Base-by-base conservation (phyloP, 768 basidiomycete genomes). In the Pleurotus eryngii region DNA sequence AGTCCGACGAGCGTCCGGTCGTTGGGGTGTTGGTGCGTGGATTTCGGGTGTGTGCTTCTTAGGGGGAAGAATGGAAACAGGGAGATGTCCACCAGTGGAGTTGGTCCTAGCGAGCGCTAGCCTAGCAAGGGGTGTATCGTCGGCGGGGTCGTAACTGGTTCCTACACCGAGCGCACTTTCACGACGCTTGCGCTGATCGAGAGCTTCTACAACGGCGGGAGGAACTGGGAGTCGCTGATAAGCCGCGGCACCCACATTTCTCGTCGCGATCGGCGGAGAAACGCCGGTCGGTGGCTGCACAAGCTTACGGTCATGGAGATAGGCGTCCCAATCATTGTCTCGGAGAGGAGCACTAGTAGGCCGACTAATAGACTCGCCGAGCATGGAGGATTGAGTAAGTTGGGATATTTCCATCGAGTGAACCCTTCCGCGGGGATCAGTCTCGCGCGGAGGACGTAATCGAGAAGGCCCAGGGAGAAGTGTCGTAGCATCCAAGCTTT, bases 261-360 rank as follows among this genome's bases (percentile, higher is more conserved):
- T 81, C n/a, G 87, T 84, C 5, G 78, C 72, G 64, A 94, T 92
- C 1, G 92, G 90, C n/a, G 85, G 78, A 14, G 90, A 83, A 45
- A 91, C 80, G 5, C 92, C 90, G 17, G 86, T 80, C 8, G 92
- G 91, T 43, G 92, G 92, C 64, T 91, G 89, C 59, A 95, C 71
- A 14, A 97, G 77, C 66, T 89, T 92, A 56, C 94, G 83, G 49
- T 95, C 91, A 46, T 84, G 85, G 49, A 94, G 80, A 68, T 97
- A 96, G 45, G 81, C 72, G 60, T 95, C 89, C 94, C 94, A 97
- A 61, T 90, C 86, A n/a, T 82, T 78, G 43, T 89, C 84, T 49
- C 80, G 81, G 40, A 89, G 70, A n/a, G 89, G 89, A 4, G 78
- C 86, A 63, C 88, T 90, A 0, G 83, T 86, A 14, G 90, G 88